These are phyloP conservation scores for Phyllosticta capitalensis DNA, from an alignment of 2,329 filamentous ascomycete genomes.

Conservation along the genomic window DNA sequence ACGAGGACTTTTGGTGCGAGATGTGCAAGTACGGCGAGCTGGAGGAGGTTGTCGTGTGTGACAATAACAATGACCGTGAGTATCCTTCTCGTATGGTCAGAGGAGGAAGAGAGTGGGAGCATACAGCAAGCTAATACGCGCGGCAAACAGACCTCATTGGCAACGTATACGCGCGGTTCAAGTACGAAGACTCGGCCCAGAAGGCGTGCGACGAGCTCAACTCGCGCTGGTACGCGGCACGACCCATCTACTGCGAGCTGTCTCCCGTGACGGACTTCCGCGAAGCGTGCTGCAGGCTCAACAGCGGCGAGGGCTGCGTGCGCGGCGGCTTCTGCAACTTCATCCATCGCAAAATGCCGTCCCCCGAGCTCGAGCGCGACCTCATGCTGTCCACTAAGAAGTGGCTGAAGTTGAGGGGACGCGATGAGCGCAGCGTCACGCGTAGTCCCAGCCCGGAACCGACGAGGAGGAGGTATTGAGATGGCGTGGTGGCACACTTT, in stretches of 20 bases:
- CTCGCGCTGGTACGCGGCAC: conserved; percentile 89
- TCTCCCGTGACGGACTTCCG: conserved; percentile 96
- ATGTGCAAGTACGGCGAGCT: conserved; percentile 98
- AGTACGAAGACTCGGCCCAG: conserved; percentile 96
- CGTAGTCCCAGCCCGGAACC: conserved; percentile 84
- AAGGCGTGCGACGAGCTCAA: conserved; percentile 90
- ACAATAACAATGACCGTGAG: conserved; percentile 97
- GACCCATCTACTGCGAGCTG: conserved; percentile 96
- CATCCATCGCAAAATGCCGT: conserved; percentile 94
- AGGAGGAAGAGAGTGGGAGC: too few species aligned
- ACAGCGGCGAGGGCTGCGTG: conserved; percentile 90
- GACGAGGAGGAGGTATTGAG: conserved; percentile 58
- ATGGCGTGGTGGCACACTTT: not conserved
- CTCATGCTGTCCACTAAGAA: conserved; percentile 87
- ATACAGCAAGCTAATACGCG: conserved; percentile 2
- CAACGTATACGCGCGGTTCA: conserved; percentile 99
- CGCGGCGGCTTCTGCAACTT: conserved; percentile 98
- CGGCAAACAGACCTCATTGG: conserved; percentile 68
- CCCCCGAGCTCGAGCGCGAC: conserved; percentile 78
- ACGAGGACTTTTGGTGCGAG: conserved; percentile 99
- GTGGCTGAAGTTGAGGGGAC: conserved; percentile 78
- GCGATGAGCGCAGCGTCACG: conserved; percentile 72
- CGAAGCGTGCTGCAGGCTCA: conserved; percentile 92
- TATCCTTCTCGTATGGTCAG: conserved; percentile 18
- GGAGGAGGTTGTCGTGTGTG: conserved; percentile 95